Conservation (phyloP, 306 rosid species). For the Biancaea sappan region DNA sequence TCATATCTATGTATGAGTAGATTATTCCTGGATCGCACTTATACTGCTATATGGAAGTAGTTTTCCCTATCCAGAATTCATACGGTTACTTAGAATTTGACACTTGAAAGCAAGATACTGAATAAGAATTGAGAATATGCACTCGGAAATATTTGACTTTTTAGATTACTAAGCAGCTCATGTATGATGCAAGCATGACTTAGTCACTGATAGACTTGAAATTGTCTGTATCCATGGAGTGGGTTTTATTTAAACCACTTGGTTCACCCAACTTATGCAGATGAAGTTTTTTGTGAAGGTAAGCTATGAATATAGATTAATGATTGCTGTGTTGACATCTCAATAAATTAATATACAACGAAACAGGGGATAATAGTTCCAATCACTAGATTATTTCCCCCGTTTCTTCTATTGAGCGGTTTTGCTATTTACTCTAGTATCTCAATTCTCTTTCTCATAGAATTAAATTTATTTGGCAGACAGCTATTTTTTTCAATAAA, state of each 20-base stretch:
- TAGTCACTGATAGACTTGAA: no score
- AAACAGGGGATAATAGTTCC: neutral
- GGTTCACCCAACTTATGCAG: neutral
- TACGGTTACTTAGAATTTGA: neutral
- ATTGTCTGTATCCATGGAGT: no score
- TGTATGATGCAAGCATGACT: conserved; percentile 21
- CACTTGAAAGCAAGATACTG: neutral
- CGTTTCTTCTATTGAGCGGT: neutral
- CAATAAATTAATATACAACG: no score
- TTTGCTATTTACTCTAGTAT: neutral
- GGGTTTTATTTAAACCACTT: no score
- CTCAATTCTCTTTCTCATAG: neutral
- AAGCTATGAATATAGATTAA: neutral
- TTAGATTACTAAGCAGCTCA: neutral
- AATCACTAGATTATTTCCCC: neutral
- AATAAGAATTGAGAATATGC: neutral
- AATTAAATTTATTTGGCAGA: neutral
- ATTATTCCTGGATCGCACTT: conserved; percentile 44
- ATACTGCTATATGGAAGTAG: conserved; percentile 10
- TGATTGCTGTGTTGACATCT: neutral
- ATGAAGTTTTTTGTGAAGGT: neutral
- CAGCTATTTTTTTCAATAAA: no score
- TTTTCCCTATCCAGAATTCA: conserved; percentile 26
- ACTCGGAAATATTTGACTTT: neutral
- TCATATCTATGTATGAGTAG: conserved; percentile 10